A percentile compares a stretch with the other conserved stretches of the same genome.
phyloP scores from a whole-genome alignment of 2,329 filamentous ascomycete species.

The Fusarium virguliforme region DNA sequence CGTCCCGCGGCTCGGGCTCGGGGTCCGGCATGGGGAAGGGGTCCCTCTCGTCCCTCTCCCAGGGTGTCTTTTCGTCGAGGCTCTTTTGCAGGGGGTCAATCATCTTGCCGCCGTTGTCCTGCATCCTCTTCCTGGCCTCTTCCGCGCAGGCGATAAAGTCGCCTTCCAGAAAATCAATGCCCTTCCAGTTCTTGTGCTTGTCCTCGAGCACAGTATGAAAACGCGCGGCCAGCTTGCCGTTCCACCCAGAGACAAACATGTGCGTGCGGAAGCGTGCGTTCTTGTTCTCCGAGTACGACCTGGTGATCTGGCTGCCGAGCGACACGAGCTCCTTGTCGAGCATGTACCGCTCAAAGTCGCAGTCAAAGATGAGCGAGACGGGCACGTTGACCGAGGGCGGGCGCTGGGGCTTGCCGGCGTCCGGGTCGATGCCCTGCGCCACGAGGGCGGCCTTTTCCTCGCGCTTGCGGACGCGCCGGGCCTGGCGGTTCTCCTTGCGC shows the following conservation, averaged over 20 bases:
- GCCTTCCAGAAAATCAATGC: constrained; percentile 79
- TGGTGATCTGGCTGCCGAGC: constrained; percentile 85
- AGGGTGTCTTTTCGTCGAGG: constrained; percentile 51
- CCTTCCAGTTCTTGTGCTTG: constrained; percentile 85
- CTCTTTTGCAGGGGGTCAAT: constrained; percentile 70
- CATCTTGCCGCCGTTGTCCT: constrained; percentile 67
- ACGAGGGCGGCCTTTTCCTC: constrained; percentile 66
- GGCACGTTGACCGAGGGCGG: constrained; percentile 73
- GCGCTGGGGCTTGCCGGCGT: constrained; percentile 55
- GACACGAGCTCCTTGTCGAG: constrained; percentile 87
- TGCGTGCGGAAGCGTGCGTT: constrained; percentile 78
- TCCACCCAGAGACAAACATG: constrained; percentile 84
- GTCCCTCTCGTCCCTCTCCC: constrained; percentile 54
- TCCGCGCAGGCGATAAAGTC: constrained; percentile 81
- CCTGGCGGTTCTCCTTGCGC: constrained; percentile 70
- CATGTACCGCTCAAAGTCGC: constrained; percentile 94
- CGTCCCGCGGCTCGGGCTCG: constrained; percentile 53
- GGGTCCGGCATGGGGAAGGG: constrained; percentile 56
- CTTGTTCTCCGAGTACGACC: constrained; percentile 91
- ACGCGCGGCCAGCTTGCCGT: constrained; percentile 80
- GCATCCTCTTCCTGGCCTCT: constrained; percentile 79
- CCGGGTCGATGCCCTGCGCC: constrained; percentile 64
- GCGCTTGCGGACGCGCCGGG: constrained; percentile 65
- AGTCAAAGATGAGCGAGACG: constrained; percentile 88
- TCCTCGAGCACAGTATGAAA: constrained; percentile 83